Conservation (phyloP, 805 yeast species). For the Candida railenensis region DNA sequence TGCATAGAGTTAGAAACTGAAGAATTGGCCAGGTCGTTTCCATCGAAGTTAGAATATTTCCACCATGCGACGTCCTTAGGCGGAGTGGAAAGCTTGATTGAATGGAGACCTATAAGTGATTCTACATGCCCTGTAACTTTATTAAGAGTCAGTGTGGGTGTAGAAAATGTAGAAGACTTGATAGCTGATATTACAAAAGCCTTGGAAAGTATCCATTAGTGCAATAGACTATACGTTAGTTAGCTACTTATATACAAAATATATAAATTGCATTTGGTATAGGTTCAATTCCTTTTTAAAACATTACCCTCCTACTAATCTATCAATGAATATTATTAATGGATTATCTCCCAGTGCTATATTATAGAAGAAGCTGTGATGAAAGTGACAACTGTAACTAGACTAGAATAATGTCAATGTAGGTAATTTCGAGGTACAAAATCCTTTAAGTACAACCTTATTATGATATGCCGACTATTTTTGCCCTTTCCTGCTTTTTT, state of each 20-base stretch:
- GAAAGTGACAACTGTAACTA: too few species aligned
- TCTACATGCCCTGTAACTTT: slow-evolving; percentile 52
- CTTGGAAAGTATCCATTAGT: slow-evolving; percentile 20
- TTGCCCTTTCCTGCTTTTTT: too few species aligned
- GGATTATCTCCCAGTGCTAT: background rate
- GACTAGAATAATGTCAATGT: too few species aligned
- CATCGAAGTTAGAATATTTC: slow-evolving; percentile 65
- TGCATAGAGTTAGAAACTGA: slow-evolving; percentile 53
- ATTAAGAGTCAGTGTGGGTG: slow-evolving; percentile 77
- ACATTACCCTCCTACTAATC: too few species aligned
- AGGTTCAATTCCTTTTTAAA: too few species aligned
- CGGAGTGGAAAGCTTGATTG: slow-evolving; percentile 87
- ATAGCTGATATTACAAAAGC: slow-evolving; percentile 72
- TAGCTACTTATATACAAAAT: background rate
- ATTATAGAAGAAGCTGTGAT: background rate
- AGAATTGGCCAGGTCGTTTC: slow-evolving; percentile 60
- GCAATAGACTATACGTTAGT: background rate
- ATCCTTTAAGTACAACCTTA: background rate
- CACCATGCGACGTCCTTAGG: slow-evolving; percentile 93
- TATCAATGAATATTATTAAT: too few species aligned
- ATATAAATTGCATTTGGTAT: background rate
- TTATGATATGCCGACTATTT: too few species aligned
- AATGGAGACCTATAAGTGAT: slow-evolving; percentile 79
- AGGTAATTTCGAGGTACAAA: background rate
- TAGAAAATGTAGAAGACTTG: slow-evolving; percentile 74